A percentile compares a stretch with the other conserved stretches of the same genome.
phyloP scores from a whole-genome alignment of 2,329 filamentous ascomycete species.

The Botryotinia convoluta region DNA sequence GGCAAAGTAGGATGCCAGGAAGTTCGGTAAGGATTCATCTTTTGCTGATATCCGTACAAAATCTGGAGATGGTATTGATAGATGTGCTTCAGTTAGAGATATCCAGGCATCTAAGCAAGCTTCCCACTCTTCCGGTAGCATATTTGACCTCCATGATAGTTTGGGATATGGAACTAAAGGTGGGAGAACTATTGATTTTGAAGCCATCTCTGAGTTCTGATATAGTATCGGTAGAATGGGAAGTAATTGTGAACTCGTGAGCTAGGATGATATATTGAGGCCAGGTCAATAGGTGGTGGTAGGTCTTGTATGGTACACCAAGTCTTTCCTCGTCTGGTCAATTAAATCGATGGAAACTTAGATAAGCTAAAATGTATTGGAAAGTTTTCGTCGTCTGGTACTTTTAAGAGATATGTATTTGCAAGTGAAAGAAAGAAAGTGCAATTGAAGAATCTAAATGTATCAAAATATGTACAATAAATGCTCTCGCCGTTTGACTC shows the following conservation, averaged over 20 bases:
- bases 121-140: conserved; percentile 72
- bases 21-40: conserved; percentile 58
- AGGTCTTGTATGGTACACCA: neutral
- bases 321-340: neutral
- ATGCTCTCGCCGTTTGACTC: conserved; percentile 29
- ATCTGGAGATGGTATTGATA: conserved; percentile 55
- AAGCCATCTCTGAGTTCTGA: conserved; percentile 14
- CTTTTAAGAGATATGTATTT: neutral
- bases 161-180: conserved; percentile 77
- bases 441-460: neutral
- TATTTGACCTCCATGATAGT: conserved; percentile 60
- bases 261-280: neutral
- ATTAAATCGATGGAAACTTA: neutral
- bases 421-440: neutral
- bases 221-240: neutral
- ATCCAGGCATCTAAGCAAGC: conserved; percentile 75
- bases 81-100: conserved; percentile 61
- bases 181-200: conserved; percentile 49
- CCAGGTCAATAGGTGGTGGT: neutral
- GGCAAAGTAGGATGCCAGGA: conserved; percentile 65
- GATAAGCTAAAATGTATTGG: neutral
- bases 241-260: neutral
- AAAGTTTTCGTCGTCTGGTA: neutral
- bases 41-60: conserved; percentile 52
- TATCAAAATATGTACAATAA: neutral